phyloP scores from a whole-genome alignment of 306 rosid genomes.

The Trifolium repens region DNA sequence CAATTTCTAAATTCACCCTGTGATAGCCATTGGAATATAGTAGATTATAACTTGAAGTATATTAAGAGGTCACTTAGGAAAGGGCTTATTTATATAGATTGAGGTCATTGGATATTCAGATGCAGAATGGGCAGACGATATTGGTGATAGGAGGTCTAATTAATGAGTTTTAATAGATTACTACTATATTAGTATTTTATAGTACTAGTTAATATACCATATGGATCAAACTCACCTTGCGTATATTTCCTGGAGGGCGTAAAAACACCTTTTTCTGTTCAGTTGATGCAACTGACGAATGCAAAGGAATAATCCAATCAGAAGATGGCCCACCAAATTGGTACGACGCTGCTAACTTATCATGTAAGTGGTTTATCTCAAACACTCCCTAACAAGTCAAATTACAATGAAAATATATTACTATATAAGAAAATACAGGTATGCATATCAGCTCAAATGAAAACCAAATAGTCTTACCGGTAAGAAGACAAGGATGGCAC shows the following conservation, averaged over 20 bases:
- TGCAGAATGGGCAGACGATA: background rate
- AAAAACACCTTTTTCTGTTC: conserved; percentile 87
- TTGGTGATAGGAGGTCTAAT: background rate
- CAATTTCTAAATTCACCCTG: background rate
- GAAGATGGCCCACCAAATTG: conserved; percentile 90
- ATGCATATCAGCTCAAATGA: conserved; percentile 35
- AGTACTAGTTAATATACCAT: conserved; percentile 23
- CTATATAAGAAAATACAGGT: conserved; percentile 23
- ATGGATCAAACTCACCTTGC: conserved; percentile 65
- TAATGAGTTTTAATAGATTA: background rate
- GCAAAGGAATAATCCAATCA: conserved; percentile 93
- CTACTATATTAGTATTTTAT: background rate
- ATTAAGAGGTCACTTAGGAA: background rate
- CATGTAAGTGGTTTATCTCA: conserved; percentile 75
- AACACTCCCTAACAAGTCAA: conserved; percentile 67
- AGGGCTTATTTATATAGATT: background rate
- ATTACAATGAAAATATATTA: conserved; percentile 28
- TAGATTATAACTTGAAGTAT: background rate
- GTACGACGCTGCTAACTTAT: conserved; percentile 77
- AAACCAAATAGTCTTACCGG: conserved; percentile 65
- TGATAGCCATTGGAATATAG: background rate
- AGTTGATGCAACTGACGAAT: conserved; percentile 75
- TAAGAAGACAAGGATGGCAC: conserved; percentile 91
- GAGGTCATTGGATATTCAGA: background rate
- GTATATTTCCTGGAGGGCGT: conserved; percentile 76